phyloP scores from a whole-genome alignment of 2,329 filamentous ascomycete genomes.

The Neofusicoccum umdonicola region DNA sequence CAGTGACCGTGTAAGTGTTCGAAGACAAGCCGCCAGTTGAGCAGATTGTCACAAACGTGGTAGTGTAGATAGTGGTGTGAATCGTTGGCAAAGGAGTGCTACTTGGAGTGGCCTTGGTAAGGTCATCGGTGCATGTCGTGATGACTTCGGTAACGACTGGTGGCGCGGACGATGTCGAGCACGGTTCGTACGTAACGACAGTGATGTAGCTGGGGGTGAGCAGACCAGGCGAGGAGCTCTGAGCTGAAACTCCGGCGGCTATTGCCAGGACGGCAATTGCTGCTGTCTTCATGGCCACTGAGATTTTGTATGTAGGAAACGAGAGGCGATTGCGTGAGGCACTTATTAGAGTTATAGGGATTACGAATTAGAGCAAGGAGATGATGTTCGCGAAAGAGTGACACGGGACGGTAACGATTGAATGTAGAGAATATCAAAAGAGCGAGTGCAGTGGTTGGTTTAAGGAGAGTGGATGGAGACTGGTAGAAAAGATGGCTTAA shows the following conservation, averaged over 20 bases:
- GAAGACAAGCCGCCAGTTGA: conserved; percentile 23
- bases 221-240: background rate
- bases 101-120: background rate
- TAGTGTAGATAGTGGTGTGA: conserved; percentile 25
- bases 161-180: background rate
- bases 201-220: conserved; percentile 13
- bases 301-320: background rate
- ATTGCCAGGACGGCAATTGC: background rate
- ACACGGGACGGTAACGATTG: background rate
- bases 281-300: conserved; percentile 7
- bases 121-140: conserved; percentile 20
- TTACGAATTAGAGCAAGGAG: background rate
- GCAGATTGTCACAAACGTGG: conserved; percentile 26
- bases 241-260: conserved; percentile 1
- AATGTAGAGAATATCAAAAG: background rate
- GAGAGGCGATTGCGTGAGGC: background rate
- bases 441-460: background rate
- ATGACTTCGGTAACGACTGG: conserved; percentile 29
- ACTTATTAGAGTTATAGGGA: background rate
- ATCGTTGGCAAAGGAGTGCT: conserved; percentile 2
- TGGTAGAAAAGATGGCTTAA: background rate
- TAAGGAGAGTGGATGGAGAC: conserved; percentile 5
- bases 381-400: conserved; percentile 10
- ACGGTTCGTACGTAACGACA: conserved; percentile 3
- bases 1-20: conserved; percentile 34